Evolutionary conservation across 257 asterid genomes (phyloP).

Genomic region (Scutellaria minor): DNA sequence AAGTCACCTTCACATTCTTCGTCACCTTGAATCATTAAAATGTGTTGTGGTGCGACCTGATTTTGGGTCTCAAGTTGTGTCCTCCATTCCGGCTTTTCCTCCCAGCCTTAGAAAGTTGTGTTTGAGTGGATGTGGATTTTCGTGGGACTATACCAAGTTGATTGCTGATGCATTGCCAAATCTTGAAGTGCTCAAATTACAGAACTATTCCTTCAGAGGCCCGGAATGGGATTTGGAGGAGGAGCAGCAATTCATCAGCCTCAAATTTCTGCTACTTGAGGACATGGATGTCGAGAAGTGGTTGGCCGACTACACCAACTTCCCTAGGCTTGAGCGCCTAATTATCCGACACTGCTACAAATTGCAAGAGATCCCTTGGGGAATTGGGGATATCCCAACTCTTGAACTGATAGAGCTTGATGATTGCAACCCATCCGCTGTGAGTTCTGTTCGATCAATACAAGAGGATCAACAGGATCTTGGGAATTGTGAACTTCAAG

Average conservation of each 20-base stretch:
- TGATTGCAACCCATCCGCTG: conserved; percentile 27
- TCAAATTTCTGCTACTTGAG: conserved; percentile 30
- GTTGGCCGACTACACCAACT: background rate
- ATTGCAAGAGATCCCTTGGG: conserved; percentile 19
- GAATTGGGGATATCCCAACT: background rate
- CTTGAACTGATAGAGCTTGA: conserved; percentile 27
- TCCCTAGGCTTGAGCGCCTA: conserved; percentile 10
- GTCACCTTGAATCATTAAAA: conserved; percentile 28
- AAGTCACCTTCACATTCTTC: background rate
- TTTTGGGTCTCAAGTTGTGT: background rate
- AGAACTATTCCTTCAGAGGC: conserved; percentile 23
- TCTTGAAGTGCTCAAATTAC: conserved; percentile 35
- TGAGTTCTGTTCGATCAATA: conserved; percentile 9
- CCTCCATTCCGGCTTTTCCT: background rate
- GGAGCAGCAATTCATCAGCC: background rate
- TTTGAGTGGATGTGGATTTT: conserved; percentile 35
- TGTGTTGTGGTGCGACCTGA: conserved; percentile 22
- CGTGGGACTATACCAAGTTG: conserved; percentile 13
- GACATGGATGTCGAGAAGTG: conserved; percentile 29
- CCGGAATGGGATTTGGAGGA: conserved; percentile 19
- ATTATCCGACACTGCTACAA: conserved; percentile 34
- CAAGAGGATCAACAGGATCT: conserved; percentile 23
- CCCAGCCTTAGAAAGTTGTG: conserved; percentile 1
- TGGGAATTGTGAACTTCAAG: conserved; percentile 7
- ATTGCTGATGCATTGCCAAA: background rate